Percentiles rank a stretch among this genome's conserved stretches.
Evolutionary conservation across 306 rosid species (phyloP).

Genomic region (Lupinus albus): DNA sequence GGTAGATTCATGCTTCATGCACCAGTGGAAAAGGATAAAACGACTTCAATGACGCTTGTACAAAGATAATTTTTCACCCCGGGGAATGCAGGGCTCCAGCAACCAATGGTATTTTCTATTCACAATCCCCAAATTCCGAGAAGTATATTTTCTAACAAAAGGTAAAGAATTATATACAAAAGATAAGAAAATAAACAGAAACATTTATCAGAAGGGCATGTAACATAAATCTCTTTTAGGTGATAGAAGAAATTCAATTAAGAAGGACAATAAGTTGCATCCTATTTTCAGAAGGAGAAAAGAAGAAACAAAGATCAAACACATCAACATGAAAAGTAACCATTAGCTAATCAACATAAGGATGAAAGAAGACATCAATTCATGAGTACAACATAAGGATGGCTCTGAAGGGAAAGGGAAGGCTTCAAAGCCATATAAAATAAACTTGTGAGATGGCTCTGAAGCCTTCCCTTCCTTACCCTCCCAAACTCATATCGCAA

Average conservation of each 20-base stretch:
- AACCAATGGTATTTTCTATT: constrained; percentile 11
- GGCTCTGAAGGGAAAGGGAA: too few species aligned
- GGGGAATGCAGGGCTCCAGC: not conserved
- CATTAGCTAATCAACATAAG: constrained; percentile 15
- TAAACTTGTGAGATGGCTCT: too few species aligned
- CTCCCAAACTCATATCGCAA: too few species aligned
- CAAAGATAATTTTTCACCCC: constrained; percentile 31
- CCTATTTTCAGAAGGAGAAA: constrained; percentile 4
- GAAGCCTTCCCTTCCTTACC: too few species aligned
- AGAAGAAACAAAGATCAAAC: not conserved
- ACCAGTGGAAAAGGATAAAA: constrained; percentile 17
- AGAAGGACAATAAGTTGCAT: not conserved
- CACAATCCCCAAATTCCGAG: constrained; percentile 7
- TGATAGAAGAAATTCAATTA: not conserved
- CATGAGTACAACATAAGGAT: constrained; percentile 6
- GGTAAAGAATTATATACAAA: not conserved
- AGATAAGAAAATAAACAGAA: not conserved
- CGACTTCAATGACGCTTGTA: constrained; percentile 1
- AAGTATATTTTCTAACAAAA: constrained; percentile 2
- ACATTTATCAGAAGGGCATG: not conserved
- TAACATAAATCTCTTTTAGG: not conserved
- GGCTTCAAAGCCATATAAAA: too few species aligned
- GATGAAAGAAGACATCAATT: constrained; percentile 12
- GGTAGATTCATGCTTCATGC: not conserved
- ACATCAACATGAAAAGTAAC: not conserved